phyloP scores from a whole-genome alignment of 257 asterid genomes.

The Solanum bukasovii region DNA sequence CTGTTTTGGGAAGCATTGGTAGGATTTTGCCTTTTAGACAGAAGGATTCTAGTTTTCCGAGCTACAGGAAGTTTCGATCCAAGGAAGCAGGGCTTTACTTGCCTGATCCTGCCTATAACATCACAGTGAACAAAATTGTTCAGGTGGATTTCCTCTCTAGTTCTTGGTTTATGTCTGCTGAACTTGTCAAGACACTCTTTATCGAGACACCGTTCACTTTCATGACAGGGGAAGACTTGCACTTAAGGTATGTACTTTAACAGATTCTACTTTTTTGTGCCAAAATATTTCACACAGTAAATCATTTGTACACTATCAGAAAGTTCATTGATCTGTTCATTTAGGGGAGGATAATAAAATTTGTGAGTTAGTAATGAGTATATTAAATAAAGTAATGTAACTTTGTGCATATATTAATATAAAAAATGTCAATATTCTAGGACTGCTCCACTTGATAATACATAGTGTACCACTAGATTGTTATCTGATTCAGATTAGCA shows the following conservation, averaged over 20 bases:
- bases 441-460: neutral
- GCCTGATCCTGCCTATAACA: conserved; percentile 96
- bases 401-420: neutral
- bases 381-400: neutral
- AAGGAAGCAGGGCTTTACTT: conserved; percentile 90
- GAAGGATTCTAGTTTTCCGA: conserved; percentile 72
- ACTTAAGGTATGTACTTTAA: conserved; percentile 52
- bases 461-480: neutral
- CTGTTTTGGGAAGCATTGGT: conserved; percentile 87
- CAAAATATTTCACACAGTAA: neutral
- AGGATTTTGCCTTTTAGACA: conserved; percentile 82
- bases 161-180: conserved; percentile 91
- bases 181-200: conserved; percentile 74
- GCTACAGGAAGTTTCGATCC: conserved; percentile 81
- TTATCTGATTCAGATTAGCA: neutral
- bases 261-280: neutral
- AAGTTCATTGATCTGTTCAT: neutral
- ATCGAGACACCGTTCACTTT: conserved; percentile 91
- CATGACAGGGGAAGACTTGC: conserved; percentile 93
- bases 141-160: conserved; percentile 91
- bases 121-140: conserved; percentile 51
- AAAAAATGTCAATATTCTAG: neutral
- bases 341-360: neutral
- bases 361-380: neutral
- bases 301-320: neutral